These are phyloP conservation scores for Porodaedalea pini DNA, from an alignment of 1,284 basidiomycete species.

Conservation along the genomic window DNA sequence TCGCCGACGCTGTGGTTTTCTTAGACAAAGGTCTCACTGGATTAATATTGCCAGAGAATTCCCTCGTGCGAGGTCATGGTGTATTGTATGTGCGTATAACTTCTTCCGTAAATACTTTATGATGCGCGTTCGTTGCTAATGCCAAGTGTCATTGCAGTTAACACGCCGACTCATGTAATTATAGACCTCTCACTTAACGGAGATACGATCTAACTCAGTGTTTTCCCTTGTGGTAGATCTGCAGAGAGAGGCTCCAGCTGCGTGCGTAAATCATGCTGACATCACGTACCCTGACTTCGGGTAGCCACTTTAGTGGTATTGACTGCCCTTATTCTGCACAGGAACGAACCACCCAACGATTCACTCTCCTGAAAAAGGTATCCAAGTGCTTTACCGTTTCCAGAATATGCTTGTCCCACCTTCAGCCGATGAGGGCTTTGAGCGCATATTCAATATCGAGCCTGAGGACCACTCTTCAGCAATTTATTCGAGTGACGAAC, in stretches of 20 bases:
- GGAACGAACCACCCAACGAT: conserved; percentile 71
- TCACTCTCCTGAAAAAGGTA: conserved; percentile 48
- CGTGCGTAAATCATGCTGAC: conserved; percentile 9
- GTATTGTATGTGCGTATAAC: conserved; percentile 60
- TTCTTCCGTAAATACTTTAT: not conserved
- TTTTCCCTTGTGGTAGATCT: conserved; percentile 14
- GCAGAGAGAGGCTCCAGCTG: conserved; percentile 14
- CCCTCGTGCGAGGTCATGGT: conserved; percentile 55
- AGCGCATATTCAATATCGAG: conserved; percentile 52
- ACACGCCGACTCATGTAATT: conserved; percentile 19
- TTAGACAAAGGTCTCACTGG: conserved; percentile 67
- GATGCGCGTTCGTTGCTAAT: not conserved
- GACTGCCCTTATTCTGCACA: conserved; percentile 27
- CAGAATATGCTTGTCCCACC: conserved; percentile 55
- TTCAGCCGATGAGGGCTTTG: conserved; percentile 51
- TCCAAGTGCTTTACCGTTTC: conserved; percentile 57
- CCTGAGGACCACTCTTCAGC: conserved; percentile 47
- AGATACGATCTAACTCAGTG: not conserved
- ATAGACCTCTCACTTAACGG: not conserved
- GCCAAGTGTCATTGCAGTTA: conserved; percentile 7
- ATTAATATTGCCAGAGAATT: conserved; percentile 62
- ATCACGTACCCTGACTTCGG: conserved; percentile 16
- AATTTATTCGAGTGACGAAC: conserved; percentile 47
- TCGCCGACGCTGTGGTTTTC: not conserved
- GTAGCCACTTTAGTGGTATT: conserved; percentile 17